Percentiles rank a stretch among this genome's conserved stretches.
Evolutionary conservation across 2,329 filamentous ascomycete genomes (phyloP).

Genomic region (Beauveria sp.): DNA sequence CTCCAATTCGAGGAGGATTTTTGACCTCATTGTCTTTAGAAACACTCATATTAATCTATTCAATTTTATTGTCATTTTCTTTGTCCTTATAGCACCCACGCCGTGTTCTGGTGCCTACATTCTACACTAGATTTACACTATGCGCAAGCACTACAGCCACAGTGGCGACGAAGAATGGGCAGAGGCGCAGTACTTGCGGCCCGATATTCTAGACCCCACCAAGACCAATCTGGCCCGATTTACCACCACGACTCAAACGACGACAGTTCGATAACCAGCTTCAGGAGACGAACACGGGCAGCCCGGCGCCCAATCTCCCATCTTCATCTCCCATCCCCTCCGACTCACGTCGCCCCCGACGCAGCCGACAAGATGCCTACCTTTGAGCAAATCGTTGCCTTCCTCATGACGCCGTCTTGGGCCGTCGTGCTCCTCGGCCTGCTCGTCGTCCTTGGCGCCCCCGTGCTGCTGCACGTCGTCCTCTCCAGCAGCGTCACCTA

Average conservation of each 20-base stretch:
- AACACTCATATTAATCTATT: too few species aligned
- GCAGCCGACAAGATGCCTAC: conserved; percentile 26
- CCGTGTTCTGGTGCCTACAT: too few species aligned
- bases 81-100: too few species aligned
- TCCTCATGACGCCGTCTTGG: conserved; percentile 51
- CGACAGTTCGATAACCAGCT: neutral
- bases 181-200: neutral
- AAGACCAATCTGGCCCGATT: neutral
- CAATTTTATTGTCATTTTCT: too few species aligned
- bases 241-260: neutral
- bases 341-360: neutral
- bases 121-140: too few species aligned
- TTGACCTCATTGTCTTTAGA: too few species aligned
- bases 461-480: conserved; percentile 68
- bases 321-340: neutral
- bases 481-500: conserved; percentile 61
- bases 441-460: conserved; percentile 62
- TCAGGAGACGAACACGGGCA: neutral
- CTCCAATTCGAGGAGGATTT: too few species aligned
- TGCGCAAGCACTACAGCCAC: neutral
- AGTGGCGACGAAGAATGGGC: neutral
- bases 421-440: conserved; percentile 60
- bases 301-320: neutral
- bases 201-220: neutral
- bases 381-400: conserved; percentile 37